Percentiles rank a stretch among this genome's conserved stretches.
These are phyloP conservation scores for Beauveria asiatica DNA, from an alignment of 2,329 filamentous ascomycete genomes.

Conservation along the genomic window DNA sequence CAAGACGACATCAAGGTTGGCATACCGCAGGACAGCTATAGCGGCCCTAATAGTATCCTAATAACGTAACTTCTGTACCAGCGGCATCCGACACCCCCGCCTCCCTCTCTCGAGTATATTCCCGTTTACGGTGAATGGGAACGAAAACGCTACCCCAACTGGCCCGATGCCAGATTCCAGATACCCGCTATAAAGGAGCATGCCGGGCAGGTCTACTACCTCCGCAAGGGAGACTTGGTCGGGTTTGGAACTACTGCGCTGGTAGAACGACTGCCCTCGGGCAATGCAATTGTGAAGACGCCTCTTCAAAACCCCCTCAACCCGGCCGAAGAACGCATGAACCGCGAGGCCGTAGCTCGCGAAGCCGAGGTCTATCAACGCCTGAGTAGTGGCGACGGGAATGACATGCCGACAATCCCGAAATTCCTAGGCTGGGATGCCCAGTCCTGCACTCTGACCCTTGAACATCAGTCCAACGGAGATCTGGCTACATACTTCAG, in stretches of 20 bases:
- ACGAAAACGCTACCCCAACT: slow-evolving; percentile 15
- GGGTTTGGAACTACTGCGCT: slow-evolving; percentile 15
- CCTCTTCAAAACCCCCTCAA: slow-evolving; percentile 16
- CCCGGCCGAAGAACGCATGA: background rate
- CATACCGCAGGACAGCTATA: background rate
- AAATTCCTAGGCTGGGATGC: slow-evolving; percentile 18
- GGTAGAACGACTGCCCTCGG: slow-evolving; percentile 17
- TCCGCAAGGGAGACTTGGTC: slow-evolving; percentile 16
- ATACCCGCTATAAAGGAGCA: slow-evolving; percentile 14
- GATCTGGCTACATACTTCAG: slow-evolving; percentile 18
- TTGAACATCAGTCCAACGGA: slow-evolving; percentile 21
- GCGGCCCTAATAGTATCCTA: background rate
- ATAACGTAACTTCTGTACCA: background rate
- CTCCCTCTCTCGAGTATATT: slow-evolving; percentile 9
- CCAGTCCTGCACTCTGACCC: slow-evolving; percentile 17
- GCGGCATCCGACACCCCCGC: background rate
- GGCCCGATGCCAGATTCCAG: slow-evolving; percentile 17
- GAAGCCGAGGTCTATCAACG: slow-evolving; percentile 20
- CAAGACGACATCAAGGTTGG: background rate
- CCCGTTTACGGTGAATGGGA: slow-evolving; percentile 17
- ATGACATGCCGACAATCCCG: slow-evolving; percentile 13
- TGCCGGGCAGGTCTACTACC: slow-evolving; percentile 16
- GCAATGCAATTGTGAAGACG: slow-evolving; percentile 16
- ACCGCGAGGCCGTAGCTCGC: slow-evolving; percentile 15
- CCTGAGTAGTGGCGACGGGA: slow-evolving; percentile 12